Evolutionary conservation across 768 basidiomycete genomes (phyloP).

Genomic region (Pleurotus eryngii): DNA sequence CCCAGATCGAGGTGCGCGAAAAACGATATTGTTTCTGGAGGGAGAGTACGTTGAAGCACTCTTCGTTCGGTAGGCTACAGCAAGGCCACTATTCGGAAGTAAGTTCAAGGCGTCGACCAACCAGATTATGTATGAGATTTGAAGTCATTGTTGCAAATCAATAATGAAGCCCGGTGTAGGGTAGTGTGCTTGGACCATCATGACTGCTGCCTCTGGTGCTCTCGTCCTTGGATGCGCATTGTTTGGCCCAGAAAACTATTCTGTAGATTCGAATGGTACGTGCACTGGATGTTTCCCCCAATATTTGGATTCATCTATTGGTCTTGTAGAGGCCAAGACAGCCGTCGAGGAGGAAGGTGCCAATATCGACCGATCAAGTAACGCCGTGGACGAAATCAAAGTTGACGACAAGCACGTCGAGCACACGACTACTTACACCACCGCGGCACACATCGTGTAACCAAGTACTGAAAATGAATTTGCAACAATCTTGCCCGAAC

Average conservation of each 20-base stretch:
- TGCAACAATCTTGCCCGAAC: too few species aligned
- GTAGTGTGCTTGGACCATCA: slow-evolving; percentile 13
- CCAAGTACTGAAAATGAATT: too few species aligned
- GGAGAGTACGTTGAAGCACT: too few species aligned
- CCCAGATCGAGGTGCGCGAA: slow-evolving; percentile 13
- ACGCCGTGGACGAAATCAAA: too few species aligned
- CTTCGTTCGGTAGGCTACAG: slow-evolving; percentile 5
- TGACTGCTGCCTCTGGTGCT: slow-evolving; percentile 14
- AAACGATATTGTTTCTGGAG: not conserved
- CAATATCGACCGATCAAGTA: too few species aligned
- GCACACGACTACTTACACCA: too few species aligned
- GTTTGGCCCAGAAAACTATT: slow-evolving; percentile 14
- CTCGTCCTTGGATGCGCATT: slow-evolving; percentile 8
- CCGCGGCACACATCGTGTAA: too few species aligned
- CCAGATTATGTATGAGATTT: slow-evolving; percentile 11
- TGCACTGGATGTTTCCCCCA: too few species aligned
- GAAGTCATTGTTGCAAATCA: not conserved
- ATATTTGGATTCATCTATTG: too few species aligned
- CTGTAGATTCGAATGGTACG: slow-evolving; percentile 12
- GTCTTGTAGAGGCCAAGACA: too few species aligned
- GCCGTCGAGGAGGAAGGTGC: too few species aligned
- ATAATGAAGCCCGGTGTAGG: slow-evolving; percentile 3
- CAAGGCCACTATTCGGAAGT: slow-evolving; percentile 8
- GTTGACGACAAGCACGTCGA: too few species aligned
- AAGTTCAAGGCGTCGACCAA: slow-evolving; percentile 10